Evolutionary conservation across 1,284 basidiomycete species (phyloP).

Genomic region (Melampsora abietis-canadensis): DNA sequence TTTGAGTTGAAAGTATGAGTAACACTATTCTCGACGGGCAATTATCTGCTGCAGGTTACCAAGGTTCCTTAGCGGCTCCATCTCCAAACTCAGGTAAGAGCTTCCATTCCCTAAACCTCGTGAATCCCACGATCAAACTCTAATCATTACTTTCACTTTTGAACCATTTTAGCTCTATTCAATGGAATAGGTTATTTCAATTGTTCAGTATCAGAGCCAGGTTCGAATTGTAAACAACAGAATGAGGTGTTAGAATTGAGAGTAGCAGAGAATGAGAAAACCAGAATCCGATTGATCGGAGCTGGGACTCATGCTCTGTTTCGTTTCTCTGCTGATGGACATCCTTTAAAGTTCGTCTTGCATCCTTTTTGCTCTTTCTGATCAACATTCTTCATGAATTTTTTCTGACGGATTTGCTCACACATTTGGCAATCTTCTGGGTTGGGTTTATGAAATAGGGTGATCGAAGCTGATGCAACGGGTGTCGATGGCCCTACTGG

Average conservation of each 20-base stretch:
- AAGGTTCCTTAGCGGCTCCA: constrained; percentile 32
- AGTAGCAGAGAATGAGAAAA: constrained; percentile 53
- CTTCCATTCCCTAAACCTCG: neutral
- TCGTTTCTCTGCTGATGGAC: constrained; percentile 35
- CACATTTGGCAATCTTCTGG: too few species aligned
- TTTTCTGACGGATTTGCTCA: too few species aligned
- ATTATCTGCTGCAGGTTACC: constrained; percentile 35
- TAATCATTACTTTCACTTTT: too few species aligned
- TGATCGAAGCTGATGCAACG: constrained; percentile 40
- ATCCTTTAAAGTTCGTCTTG: constrained; percentile 9
- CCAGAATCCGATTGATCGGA: constrained; percentile 61
- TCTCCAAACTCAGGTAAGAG: constrained; percentile 11
- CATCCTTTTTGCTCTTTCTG: too few species aligned
- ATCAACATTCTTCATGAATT: too few species aligned
- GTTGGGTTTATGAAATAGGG: neutral
- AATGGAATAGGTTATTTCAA: constrained; percentile 59
- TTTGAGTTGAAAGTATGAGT: too few species aligned
- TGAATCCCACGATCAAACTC: too few species aligned
- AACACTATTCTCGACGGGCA: constrained; percentile 19
- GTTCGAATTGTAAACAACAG: constrained; percentile 46
- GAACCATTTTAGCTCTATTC: constrained; percentile 57
- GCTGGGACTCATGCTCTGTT: constrained; percentile 54
- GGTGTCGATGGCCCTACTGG: constrained; percentile 16
- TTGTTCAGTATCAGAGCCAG: constrained; percentile 51
- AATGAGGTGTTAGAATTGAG: constrained; percentile 26